Evolutionary conservation across 345 rosid species (phyloP).

Genomic region (Citrus medica): DNA sequence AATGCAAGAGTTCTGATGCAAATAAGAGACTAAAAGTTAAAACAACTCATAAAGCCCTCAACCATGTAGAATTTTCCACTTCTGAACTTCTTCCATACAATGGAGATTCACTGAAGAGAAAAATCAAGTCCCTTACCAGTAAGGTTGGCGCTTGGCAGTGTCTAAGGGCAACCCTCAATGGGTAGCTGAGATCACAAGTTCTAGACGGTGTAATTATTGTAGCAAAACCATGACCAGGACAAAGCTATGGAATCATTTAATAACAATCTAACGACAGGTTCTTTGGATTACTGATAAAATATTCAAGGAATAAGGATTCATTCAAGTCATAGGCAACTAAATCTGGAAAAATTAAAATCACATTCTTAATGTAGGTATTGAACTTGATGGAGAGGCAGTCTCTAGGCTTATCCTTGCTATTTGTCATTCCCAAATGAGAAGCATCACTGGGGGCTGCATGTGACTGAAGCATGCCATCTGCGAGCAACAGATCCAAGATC

Average conservation of each 20-base stretch:
- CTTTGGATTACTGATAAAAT: background rate
- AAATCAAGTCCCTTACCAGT: background rate
- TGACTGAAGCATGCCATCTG: slow-evolving; percentile 55
- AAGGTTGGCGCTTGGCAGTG: background rate
- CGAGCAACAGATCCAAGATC: slow-evolving; percentile 27
- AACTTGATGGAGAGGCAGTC: slow-evolving; percentile 5
- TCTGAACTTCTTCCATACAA: background rate
- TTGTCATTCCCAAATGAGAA: slow-evolving; percentile 19
- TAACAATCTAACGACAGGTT: background rate
- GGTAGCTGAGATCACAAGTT: background rate
- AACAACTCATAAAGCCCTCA: background rate
- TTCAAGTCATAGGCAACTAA: background rate
- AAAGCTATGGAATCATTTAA: no score
- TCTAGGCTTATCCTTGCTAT: slow-evolving; percentile 29
- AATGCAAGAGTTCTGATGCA: background rate
- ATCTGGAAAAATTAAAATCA: background rate
- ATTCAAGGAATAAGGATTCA: background rate
- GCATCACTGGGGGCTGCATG: slow-evolving; percentile 26
- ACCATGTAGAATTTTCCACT: background rate
- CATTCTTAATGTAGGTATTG: slow-evolving; percentile 5
- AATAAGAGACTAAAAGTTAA: background rate
- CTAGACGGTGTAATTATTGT: background rate
- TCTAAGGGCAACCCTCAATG: background rate
- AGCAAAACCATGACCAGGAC: background rate
- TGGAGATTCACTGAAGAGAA: no score